phyloP scores from a whole-genome alignment of 208 protist genomes.

The Wallacemonas sp. region DNA sequence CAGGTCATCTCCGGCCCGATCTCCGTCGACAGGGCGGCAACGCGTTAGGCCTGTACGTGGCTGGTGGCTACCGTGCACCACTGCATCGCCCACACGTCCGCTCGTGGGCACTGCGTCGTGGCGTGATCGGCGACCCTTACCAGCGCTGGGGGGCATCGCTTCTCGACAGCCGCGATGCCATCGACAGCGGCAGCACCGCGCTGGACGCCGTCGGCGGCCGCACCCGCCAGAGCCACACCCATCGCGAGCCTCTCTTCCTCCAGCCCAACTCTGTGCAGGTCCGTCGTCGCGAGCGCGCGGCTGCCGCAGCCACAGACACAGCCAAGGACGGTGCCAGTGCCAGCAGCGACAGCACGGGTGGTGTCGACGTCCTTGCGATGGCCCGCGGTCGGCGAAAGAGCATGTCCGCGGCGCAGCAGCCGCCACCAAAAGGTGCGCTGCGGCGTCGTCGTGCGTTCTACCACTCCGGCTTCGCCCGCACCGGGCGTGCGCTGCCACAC shows the following conservation, averaged over 20 bases:
- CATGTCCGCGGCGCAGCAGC: not conserved
- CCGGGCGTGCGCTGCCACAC: conserved; percentile 21
- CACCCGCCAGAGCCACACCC: not conserved
- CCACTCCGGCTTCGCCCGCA: not conserved
- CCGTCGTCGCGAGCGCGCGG: conserved; percentile 9
- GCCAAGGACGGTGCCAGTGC: conserved; percentile 16
- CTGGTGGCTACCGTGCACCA: conserved; percentile 38
- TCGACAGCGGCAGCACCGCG: conserved; percentile 1
- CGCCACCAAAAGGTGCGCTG: not conserved
- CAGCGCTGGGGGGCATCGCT: conserved; percentile 46
- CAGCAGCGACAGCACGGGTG: not conserved
- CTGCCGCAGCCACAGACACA: conserved; percentile 13
- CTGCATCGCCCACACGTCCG: conserved; percentile 19
- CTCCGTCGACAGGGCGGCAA: conserved; percentile 48
- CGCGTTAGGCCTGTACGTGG: conserved; percentile 40
- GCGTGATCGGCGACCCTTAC: conserved; percentile 42
- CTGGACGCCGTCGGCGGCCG: not conserved
- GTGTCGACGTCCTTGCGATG: not conserved
- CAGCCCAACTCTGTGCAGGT: conserved; percentile 9
- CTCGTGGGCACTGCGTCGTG: conserved; percentile 27
- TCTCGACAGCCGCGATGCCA: conserved; percentile 19
- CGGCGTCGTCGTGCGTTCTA: conserved; percentile 3
- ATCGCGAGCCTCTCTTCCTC: conserved; percentile 8
- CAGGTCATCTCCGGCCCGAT: conserved; percentile 21
- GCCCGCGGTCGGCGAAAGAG: not conserved